phyloP scores from a whole-genome alignment of 2,329 filamentous ascomycete genomes.

The Microdochium nivale region DNA sequence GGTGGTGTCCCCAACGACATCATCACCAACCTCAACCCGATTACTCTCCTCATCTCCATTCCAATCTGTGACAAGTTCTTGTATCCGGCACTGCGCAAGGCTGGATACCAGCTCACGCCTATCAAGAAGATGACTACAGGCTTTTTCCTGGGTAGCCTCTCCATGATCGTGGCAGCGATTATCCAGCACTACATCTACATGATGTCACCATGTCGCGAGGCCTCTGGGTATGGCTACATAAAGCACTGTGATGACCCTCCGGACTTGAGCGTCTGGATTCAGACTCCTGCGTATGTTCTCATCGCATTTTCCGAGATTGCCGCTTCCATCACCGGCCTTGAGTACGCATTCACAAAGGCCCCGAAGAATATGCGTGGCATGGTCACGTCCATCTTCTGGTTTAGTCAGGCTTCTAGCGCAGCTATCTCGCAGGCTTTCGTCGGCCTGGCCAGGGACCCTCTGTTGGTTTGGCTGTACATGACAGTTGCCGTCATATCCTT shows the following conservation, averaged over 20 bases:
- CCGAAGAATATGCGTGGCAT: slow-evolving; percentile 70
- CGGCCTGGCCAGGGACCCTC: slow-evolving; percentile 48
- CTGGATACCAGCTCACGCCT: slow-evolving; percentile 59
- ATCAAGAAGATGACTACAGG: slow-evolving; percentile 68
- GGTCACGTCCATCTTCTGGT: slow-evolving; percentile 58
- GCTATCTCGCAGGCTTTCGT: slow-evolving; percentile 60
- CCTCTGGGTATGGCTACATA: slow-evolving; percentile 40
- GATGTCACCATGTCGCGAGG: slow-evolving; percentile 50
- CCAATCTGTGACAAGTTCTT: slow-evolving; percentile 61
- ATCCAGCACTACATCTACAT: slow-evolving; percentile 58
- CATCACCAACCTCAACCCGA: slow-evolving; percentile 66
- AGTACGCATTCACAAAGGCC: slow-evolving; percentile 70
- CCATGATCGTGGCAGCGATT: slow-evolving; percentile 50
- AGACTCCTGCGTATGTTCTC: slow-evolving; percentile 40
- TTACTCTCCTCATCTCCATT: slow-evolving; percentile 68
- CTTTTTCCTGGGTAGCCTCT: slow-evolving; percentile 55
- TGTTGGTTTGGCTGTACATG: slow-evolving; percentile 67
- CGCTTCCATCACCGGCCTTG: slow-evolving; percentile 48
- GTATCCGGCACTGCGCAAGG: slow-evolving; percentile 58
- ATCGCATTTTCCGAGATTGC: slow-evolving; percentile 40
- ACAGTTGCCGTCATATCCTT: slow-evolving; percentile 57
- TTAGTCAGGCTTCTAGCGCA: slow-evolving; percentile 60
- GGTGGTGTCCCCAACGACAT: slow-evolving; percentile 71
- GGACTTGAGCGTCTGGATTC: slow-evolving; percentile 55
- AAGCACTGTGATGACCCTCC: slow-evolving; percentile 19